Percentiles rank a stretch among this genome's conserved stretches.
phyloP scores from a whole-genome alignment of 2,329 filamentous ascomycete genomes.

The Tolypocladium tropicale region DNA sequence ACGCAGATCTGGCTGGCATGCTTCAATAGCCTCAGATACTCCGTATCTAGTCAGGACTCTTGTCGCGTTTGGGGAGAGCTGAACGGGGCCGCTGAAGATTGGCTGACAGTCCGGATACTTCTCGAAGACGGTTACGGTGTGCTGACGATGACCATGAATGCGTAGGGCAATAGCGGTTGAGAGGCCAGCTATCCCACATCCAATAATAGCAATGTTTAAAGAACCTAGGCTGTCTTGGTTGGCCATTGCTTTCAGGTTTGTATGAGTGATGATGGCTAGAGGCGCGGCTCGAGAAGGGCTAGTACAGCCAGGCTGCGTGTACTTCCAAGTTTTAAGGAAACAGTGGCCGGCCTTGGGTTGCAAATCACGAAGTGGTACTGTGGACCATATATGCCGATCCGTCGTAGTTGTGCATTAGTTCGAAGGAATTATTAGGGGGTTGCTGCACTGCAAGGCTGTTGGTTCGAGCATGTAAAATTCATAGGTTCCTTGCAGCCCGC shows the following conservation, averaged over 20 bases:
- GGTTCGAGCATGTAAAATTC: background rate
- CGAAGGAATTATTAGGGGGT: background rate
- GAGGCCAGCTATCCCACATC: background rate
- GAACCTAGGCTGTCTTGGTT: background rate
- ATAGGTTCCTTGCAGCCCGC: too few species aligned
- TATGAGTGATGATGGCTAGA: background rate
- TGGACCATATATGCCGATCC: background rate
- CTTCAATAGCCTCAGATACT: background rate
- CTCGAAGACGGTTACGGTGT: background rate
- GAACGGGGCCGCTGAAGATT: background rate
- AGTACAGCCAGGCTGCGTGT: background rate
- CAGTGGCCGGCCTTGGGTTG: background rate
- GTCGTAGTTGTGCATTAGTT: background rate
- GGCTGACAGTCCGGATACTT: background rate
- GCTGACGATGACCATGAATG: background rate
- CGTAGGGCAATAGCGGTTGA: background rate
- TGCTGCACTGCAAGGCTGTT: background rate
- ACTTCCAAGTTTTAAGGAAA: background rate
- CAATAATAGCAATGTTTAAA: background rate
- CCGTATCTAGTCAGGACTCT: background rate
- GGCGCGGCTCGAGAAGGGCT: background rate
- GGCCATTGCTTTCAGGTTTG: background rate
- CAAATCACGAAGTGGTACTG: background rate
- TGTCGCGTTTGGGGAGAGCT: background rate
- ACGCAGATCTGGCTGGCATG: background rate